These are phyloP conservation scores for Ammopiptanthus mongolicus DNA, from an alignment of 306 rosid genomes.

Conservation along the genomic window DNA sequence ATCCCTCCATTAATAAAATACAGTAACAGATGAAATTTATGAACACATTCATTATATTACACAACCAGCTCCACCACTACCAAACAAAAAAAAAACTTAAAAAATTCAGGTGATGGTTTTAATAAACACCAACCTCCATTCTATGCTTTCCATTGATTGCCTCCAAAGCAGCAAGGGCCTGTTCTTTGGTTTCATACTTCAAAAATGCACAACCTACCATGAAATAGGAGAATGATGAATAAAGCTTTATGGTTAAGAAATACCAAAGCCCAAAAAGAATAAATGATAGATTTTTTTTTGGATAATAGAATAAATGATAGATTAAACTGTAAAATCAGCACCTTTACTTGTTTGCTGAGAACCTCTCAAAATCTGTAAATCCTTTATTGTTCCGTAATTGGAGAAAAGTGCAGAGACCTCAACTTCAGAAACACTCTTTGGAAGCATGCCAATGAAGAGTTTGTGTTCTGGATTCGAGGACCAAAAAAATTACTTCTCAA, in stretches of 20 bases:
- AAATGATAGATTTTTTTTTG: not conserved
- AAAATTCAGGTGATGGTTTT: constrained; percentile 8
- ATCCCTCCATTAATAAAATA: constrained; percentile 7
- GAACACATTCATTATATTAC: not conserved
- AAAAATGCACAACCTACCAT: constrained; percentile 89
- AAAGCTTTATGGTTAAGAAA: constrained; percentile 1
- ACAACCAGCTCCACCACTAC: not conserved
- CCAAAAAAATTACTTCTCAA: constrained; percentile 19
- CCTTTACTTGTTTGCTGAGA: constrained; percentile 98
- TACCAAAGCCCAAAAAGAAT: not conserved
- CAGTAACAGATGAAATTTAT: not conserved
- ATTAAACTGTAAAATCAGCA: constrained; percentile 20
- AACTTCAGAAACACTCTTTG: constrained; percentile 81
- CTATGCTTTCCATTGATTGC: constrained; percentile 83
- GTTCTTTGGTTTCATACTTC: constrained; percentile 91
- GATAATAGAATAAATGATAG: not conserved
- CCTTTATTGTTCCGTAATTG: constrained; percentile 68
- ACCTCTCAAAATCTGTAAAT: constrained; percentile 91
- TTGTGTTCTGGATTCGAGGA: constrained; percentile 71
- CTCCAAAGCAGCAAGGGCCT: constrained; percentile 85
- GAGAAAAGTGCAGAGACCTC: constrained; percentile 80
- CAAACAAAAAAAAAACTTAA: not conserved
- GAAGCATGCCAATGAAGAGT: constrained; percentile 98
- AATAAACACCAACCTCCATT: constrained; percentile 75
- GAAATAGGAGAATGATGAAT: constrained; percentile 17